Evolutionary conservation across 2,329 filamentous ascomycete genomes (phyloP), one percentile per base, ranked within the genome.

Genomic region (Fusarium poae): DNA sequence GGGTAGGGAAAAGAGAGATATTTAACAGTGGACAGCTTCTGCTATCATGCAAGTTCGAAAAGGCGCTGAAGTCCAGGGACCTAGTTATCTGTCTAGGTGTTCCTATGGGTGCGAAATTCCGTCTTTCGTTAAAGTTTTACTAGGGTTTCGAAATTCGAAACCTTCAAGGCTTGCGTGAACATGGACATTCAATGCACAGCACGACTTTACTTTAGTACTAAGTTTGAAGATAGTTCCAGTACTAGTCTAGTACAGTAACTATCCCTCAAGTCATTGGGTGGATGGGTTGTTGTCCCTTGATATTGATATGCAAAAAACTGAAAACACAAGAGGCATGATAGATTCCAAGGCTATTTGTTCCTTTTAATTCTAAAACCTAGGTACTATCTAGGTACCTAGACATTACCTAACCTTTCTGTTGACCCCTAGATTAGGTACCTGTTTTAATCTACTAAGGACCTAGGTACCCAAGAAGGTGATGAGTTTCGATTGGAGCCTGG

Each of bases 31-130:
- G 54, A 61, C 37, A 32, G 30, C 18, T 21, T 18, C 30, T 45
- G 10, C 25, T 25, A 44, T 29, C 60, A 50, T 40, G 35, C 30
- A 44, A 37, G 35, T 46, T 21, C 15, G 46, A 49, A 40, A 44
- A 67, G 40, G 48, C 37, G 27, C 42, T 65, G 64, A 29, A 53
- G 60, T 49, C 21, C 12, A 18, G 15, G 29, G 23, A 30, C n/a
- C n/a, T n/a, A n/a, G n/a, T 18, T 32, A 32, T 15, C 6, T 21
- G n/a, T 39, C n/a, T 18, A 30, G 12, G 11, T n/a, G 48, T 32
- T 51, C 27, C 23, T 5, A 27, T 43, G 9, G 13, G 18, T 25
- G n/a, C 35, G 15, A 27, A 18, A 18, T 43, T 27, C 15, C 46
- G 30, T 48, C 30, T 37, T 21, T 68, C 9, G 39, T 34, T 37